Evolutionary conservation across 768 basidiomycete genomes (phyloP).

Genomic region (Panaeolus cyanescens): DNA sequence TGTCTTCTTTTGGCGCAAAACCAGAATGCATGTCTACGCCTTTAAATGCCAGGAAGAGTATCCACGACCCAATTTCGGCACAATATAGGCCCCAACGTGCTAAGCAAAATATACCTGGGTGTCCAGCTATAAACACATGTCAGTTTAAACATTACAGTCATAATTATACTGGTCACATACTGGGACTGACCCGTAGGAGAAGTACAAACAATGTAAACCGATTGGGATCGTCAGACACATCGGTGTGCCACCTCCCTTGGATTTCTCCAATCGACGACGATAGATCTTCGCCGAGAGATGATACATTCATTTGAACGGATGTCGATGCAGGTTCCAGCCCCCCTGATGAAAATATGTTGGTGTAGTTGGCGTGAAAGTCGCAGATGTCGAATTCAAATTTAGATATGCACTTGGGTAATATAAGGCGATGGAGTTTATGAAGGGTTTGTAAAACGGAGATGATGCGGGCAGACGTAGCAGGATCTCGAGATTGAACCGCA

Average conservation of each 20-base stretch:
- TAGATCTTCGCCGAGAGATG: slow-evolving; percentile 1
- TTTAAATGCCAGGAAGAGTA: background rate
- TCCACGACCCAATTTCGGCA: background rate
- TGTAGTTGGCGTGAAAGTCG: background rate
- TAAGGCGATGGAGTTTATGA: background rate
- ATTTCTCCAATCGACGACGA: background rate
- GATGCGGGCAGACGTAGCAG: background rate
- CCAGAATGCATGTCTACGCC: no score
- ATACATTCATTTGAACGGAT: slow-evolving; percentile 2
- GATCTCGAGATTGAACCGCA: background rate
- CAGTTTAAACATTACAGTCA: background rate
- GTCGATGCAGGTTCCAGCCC: background rate
- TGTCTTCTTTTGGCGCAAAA: background rate
- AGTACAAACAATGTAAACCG: no score
- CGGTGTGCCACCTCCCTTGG: slow-evolving; percentile 1
- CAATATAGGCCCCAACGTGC: background rate
- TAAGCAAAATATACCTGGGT: background rate
- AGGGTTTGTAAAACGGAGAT: background rate
- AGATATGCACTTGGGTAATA: background rate
- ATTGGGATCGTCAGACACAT: background rate
- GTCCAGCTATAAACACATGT: background rate
- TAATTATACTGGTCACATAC: no score
- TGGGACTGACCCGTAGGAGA: no score
- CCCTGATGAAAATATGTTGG: background rate
- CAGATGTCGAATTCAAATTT: background rate